These are phyloP conservation scores for Clonostachys rhizophaga DNA, from an alignment of 2,329 filamentous ascomycete genomes.

Conservation along the genomic window DNA sequence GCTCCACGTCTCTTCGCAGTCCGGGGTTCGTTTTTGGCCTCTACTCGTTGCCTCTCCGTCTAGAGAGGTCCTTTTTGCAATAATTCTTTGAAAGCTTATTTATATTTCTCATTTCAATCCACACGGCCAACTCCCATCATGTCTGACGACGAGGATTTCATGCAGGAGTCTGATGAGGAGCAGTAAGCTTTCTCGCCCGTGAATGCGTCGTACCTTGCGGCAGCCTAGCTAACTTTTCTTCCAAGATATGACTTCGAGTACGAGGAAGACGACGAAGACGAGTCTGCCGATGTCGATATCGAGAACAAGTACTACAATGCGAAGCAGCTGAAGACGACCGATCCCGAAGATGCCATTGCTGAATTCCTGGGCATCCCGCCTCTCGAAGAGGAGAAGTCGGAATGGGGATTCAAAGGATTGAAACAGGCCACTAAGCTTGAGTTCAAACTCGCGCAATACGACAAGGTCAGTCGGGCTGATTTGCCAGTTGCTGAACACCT, in stretches of 20 bases:
- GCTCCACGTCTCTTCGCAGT: too few species aligned
- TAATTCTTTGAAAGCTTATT: too few species aligned
- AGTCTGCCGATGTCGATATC: constrained; percentile 85
- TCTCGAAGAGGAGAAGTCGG: constrained; percentile 85
- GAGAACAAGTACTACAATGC: constrained; percentile 99
- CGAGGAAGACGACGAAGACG: constrained; percentile 86
- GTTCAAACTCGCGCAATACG: constrained; percentile 85
- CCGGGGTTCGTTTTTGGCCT: too few species aligned
- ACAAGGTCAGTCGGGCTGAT: constrained; percentile 52
- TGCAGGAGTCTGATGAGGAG: constrained; percentile 43
- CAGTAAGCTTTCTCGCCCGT: constrained; percentile 19
- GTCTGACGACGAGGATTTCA: constrained; percentile 47
- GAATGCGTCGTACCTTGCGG: not conserved
- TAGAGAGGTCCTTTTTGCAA: too few species aligned
- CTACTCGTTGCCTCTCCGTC: too few species aligned
- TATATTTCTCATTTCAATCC: not conserved
- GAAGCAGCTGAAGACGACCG: constrained; percentile 87
- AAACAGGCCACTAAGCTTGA: constrained; percentile 98
- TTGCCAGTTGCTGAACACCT: not conserved
- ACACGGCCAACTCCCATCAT: constrained; percentile 19
- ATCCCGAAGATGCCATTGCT: constrained; percentile 81
- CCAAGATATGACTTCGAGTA: constrained; percentile 90
- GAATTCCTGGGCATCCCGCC: constrained; percentile 88
- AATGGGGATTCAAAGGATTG: constrained; percentile 97
- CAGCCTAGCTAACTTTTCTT: constrained; percentile 7